Evolutionary conservation across 75 land plant genomes (phyloP).

Genomic region (Selaginella moellendorffii): DNA sequence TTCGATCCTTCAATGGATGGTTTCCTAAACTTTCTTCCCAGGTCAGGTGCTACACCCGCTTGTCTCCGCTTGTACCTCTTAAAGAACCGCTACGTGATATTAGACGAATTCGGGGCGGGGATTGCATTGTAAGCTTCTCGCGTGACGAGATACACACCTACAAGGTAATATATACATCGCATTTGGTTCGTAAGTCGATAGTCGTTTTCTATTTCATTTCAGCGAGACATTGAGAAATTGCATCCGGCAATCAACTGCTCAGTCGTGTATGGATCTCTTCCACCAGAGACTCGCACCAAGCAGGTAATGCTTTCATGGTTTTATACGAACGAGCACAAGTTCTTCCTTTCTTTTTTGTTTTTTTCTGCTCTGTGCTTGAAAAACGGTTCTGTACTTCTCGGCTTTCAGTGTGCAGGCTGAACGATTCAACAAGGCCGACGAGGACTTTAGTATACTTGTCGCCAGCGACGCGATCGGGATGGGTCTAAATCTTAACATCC

Average conservation of each 20-base stretch:
- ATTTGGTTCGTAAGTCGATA: no score
- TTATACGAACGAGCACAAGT: no score
- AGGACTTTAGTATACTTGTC: slow-evolving; percentile 71
- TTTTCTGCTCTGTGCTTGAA: no score
- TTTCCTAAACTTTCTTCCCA: slow-evolving; percentile 16
- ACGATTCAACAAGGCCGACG: slow-evolving; percentile 67
- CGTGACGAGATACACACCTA: slow-evolving; percentile 41
- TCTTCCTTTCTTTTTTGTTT: no score
- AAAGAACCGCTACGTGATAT: slow-evolving; percentile 44
- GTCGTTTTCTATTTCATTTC: no score
- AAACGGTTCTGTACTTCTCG: not conserved
- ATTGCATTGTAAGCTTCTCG: slow-evolving; percentile 81
- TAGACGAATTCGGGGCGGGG: slow-evolving; percentile 41
- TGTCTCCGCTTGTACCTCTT: slow-evolving; percentile 53
- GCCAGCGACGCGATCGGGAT: slow-evolving; percentile 97
- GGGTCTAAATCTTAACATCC: slow-evolving; percentile 87
- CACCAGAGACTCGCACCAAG: slow-evolving; percentile 81
- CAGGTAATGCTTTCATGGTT: slow-evolving; percentile 41
- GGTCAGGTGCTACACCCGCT: slow-evolving; percentile 66
- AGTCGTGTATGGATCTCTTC: slow-evolving; percentile 85
- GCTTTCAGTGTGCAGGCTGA: slow-evolving; percentile 47
- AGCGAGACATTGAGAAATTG: slow-evolving; percentile 46
- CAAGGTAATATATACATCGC: slow-evolving; percentile 31
- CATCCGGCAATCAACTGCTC: slow-evolving; percentile 56
- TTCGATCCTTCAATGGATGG: not conserved